Base-by-base conservation (phyloP, 2,329 filamentous ascomycete genomes). In the Ascosphaera apis region DNA sequence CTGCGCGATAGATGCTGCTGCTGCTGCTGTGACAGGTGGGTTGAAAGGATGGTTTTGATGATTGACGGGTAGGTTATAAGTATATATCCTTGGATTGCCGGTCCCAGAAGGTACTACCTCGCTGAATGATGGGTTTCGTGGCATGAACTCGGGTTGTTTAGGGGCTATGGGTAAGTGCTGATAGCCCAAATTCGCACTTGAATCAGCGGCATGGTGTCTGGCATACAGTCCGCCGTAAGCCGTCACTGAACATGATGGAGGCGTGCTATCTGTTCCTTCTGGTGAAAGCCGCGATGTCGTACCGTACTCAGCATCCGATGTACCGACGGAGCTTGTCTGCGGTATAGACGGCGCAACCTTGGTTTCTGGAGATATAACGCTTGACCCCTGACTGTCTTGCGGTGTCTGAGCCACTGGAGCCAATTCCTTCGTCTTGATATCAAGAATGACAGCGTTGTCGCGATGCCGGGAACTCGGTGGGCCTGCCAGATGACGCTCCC, bases 401-500 rank as follows among this genome's bases (percentile, higher is more conserved):
- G 27, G 21, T 25, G 11, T 11, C 5, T 25, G 21, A 6, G 21
- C 5, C 21, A 25, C 5, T 25, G 21, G 11, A 25, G 21, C 21
- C 5, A 6, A 30, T 4, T 30, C n/a, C 12, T n/a, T 30, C 9
- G 27, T 11, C 27, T 30, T 30, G n/a, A 30, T 12, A 11, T 30
- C 12, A n/a, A 31, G 58, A 55, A 36, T 37, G 13, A 55, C 49
- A 41, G 61, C 60, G 37, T 51, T 51, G 41, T 64, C 60, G 40
- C 61, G 58, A 43, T 61, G 60, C 44, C 63, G 60, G 12, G 63
- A 46, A 42, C 63, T 60, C n/a, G 61, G 64, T 30, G 61, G 61
- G 37, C 60, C 55, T 19, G 76, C 78, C 9, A 73, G 79, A 54
- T 86, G 80, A 31, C 80, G 70, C 51, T 86, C 79, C 50, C 74